These are phyloP conservation scores for Mycena olivaceomarginata DNA, from an alignment of 768 basidiomycete genomes.

Conservation along the genomic window DNA sequence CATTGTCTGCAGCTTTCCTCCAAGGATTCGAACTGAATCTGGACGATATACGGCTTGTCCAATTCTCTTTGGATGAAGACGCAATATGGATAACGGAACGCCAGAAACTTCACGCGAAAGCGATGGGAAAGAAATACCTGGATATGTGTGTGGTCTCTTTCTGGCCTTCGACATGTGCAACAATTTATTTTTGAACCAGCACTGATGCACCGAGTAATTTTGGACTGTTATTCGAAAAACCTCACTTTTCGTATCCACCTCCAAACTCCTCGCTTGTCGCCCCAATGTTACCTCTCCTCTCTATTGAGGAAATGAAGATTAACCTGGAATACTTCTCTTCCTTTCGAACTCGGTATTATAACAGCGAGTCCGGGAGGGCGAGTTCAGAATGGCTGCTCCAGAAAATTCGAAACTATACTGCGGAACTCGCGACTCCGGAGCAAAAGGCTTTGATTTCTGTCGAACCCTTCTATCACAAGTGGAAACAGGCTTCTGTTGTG, in stretches of 20 bases:
- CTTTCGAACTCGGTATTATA: slow-evolving; percentile 49
- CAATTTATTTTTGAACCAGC: neutral
- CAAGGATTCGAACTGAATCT: neutral
- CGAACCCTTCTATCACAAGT: slow-evolving; percentile 30
- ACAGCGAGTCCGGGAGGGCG: slow-evolving; percentile 44
- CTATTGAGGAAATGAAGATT: slow-evolving; percentile 36
- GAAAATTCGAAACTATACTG: slow-evolving; percentile 36
- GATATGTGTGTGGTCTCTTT: neutral
- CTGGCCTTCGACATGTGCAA: neutral
- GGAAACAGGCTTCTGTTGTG: slow-evolving; percentile 43
- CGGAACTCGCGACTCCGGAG: slow-evolving; percentile 30
- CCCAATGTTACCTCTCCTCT: slow-evolving; percentile 22
- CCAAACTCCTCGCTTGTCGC: slow-evolving; percentile 33
- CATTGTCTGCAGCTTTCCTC: neutral
- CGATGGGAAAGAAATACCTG: slow-evolving; percentile 4
- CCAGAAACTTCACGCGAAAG: neutral
- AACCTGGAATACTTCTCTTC: slow-evolving; percentile 40
- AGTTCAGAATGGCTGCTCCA: slow-evolving; percentile 49
- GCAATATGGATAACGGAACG: slow-evolving; percentile 1
- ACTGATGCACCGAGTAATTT: slow-evolving; percentile 1
- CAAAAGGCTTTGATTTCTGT: slow-evolving; percentile 38
- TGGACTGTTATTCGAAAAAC: slow-evolving; percentile 17
- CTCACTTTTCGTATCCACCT: slow-evolving; percentile 33
- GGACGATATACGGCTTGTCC: neutral
- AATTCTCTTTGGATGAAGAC: neutral